Evolutionary conservation across 1,284 basidiomycete genomes (phyloP).

Genomic region (Ustilago shanxiensis): DNA sequence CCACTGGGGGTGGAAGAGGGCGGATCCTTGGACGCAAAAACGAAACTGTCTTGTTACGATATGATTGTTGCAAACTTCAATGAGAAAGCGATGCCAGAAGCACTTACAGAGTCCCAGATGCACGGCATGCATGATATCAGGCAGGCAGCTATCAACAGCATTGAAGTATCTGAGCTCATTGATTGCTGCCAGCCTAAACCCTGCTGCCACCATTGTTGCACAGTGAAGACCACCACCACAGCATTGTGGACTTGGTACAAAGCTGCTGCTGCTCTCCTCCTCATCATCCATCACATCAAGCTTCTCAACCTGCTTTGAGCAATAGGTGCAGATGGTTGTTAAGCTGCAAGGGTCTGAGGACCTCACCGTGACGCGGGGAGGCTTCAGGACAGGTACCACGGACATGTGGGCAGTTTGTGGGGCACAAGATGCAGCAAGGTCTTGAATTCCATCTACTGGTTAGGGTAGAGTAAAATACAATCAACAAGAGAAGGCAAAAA

Average conservation of each 20-base stretch:
- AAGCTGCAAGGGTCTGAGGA: too few relatives aligned
- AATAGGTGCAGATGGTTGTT: neutral
- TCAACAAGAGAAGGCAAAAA: too few relatives aligned
- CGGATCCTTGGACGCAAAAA: too few relatives aligned
- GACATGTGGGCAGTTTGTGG: too few relatives aligned
- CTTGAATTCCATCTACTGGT: too few relatives aligned
- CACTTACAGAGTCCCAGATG: conserved; percentile 19
- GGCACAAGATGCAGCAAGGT: too few relatives aligned
- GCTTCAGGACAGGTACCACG: too few relatives aligned
- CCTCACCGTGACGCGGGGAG: too few relatives aligned
- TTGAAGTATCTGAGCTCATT: conserved; percentile 13
- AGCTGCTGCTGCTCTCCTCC: neutral
- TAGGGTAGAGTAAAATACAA: too few relatives aligned
- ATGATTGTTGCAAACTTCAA: conserved; percentile 2
- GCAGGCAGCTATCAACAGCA: neutral
- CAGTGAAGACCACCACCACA: neutral
- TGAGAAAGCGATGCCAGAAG: conserved; percentile 10
- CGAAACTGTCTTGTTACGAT: too few relatives aligned
- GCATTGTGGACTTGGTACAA: neutral
- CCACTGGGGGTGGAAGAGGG: too few relatives aligned
- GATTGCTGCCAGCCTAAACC: neutral
- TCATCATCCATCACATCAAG: neutral
- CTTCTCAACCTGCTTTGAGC: neutral
- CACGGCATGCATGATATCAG: conserved; percentile 14
- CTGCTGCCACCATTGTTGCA: neutral